Conservation (phyloP, 2,329 filamentous ascomycete genomes). For the Ophiognomonia clavigignenti-juglandacearum region DNA sequence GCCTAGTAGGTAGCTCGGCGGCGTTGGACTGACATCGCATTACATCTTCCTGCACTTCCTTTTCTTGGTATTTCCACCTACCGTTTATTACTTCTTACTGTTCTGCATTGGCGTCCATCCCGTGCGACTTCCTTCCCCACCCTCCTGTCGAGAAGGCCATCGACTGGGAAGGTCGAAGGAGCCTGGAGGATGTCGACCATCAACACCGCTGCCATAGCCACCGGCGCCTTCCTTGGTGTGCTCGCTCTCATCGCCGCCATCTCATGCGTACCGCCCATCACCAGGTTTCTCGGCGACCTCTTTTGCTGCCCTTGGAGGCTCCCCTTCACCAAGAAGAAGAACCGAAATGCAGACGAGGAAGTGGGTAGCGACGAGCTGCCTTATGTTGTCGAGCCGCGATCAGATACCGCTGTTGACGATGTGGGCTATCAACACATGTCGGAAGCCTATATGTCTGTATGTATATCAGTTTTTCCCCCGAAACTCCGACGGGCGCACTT, state of each 20-base stretch:
- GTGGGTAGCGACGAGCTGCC: constrained; percentile 10
- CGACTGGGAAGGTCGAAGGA: too few species aligned
- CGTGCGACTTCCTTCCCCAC: too few species aligned
- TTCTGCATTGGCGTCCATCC: too few species aligned
- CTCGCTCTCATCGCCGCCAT: constrained; percentile 9
- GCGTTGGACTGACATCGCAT: too few species aligned
- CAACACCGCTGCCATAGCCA: constrained; percentile 12
- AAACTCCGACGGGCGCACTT: too few species aligned
- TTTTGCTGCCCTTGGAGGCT: constrained; percentile 14
- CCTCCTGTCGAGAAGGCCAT: too few species aligned
- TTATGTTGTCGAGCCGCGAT: constrained; percentile 3
- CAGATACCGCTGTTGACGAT: background rate
- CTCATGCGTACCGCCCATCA: constrained; percentile 10
- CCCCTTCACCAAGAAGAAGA: constrained; percentile 11
- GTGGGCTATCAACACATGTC: background rate
- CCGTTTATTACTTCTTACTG: too few species aligned
- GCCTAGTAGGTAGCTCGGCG: too few species aligned
- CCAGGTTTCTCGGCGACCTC: constrained; percentile 12
- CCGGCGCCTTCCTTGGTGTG: constrained; percentile 12
- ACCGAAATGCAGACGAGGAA: constrained; percentile 14
- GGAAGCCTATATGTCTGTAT: constrained; percentile 8
- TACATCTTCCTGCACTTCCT: too few species aligned
- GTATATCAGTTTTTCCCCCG: too few species aligned
- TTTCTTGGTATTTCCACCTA: too few species aligned
- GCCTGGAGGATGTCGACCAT: constrained; percentile 9